A percentile compares a stretch with the other conserved stretches of the same genome.
Evolutionary conservation across 2,329 filamentous ascomycete species (phyloP).

Genomic region (Elsinoe perseae): DNA sequence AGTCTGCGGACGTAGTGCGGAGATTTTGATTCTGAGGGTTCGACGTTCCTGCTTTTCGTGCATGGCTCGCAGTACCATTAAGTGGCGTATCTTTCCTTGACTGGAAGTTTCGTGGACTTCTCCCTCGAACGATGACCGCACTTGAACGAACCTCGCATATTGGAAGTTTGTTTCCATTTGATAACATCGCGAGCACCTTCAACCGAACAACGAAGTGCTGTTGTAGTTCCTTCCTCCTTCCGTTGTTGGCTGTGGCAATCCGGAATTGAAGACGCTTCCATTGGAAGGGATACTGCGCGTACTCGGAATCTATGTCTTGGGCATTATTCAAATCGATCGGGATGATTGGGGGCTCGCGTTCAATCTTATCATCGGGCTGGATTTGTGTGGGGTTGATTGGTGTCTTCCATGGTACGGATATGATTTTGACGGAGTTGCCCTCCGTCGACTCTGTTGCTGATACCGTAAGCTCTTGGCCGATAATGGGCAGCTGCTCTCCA

Average conservation of each 20-base stretch:
- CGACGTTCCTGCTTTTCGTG: slow-evolving; percentile 50
- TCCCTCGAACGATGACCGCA: slow-evolving; percentile 85
- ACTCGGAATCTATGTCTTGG: slow-evolving; percentile 69
- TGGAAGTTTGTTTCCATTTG: slow-evolving; percentile 73
- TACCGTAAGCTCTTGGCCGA: slow-evolving; percentile 75
- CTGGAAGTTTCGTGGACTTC: slow-evolving; percentile 91
- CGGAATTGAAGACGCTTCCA: slow-evolving; percentile 92
- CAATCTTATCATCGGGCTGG: slow-evolving; percentile 58
- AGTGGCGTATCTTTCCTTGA: slow-evolving; percentile 87
- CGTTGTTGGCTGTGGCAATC: slow-evolving; percentile 94
- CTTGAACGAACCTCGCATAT: slow-evolving; percentile 79
- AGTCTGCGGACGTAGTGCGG: slow-evolving; percentile 7
- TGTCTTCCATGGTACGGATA: slow-evolving; percentile 97
- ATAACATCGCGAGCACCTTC: slow-evolving; percentile 74
- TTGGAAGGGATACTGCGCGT: slow-evolving; percentile 82
- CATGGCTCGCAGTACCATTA: slow-evolving; percentile 66
- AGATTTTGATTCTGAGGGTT: slow-evolving; percentile 12
- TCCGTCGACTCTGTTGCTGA: slow-evolving; percentile 94
- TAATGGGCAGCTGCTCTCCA: slow-evolving; percentile 74
- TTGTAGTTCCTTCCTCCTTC: slow-evolving; percentile 85
- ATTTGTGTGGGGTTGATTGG: slow-evolving; percentile 61
- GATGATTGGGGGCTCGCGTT: slow-evolving; percentile 80
- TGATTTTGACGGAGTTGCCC: slow-evolving; percentile 82
- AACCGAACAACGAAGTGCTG: slow-evolving; percentile 90
- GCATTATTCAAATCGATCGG: slow-evolving; percentile 61